Percentiles rank a stretch among this genome's conserved stretches.
phyloP scores from a whole-genome alignment of 495 filamentous ascomycete genomes.

The Penicillium paradoxum region DNA sequence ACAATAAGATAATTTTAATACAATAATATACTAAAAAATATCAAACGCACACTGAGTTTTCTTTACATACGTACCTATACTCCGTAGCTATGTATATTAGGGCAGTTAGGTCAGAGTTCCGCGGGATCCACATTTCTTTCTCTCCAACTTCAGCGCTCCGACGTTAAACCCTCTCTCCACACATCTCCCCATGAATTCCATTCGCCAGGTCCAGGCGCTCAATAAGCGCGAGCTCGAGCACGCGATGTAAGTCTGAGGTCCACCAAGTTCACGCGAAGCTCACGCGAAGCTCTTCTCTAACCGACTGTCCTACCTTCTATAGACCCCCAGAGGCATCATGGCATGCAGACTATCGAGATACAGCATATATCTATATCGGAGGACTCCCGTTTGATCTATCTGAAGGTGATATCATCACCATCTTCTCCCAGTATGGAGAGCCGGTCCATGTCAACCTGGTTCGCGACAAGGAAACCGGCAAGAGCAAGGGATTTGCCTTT shows the following conservation, averaged over 20 bases:
- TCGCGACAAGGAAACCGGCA: conserved; percentile 93
- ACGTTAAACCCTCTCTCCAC: conserved; percentile 1
- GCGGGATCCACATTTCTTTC: conserved; percentile 24
- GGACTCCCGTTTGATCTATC: conserved; percentile 90
- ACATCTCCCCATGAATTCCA: conserved; percentile 68
- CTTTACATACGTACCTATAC: no score
- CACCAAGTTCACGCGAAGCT: not conserved
- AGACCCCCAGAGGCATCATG: conserved; percentile 83
- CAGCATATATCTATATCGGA: conserved; percentile 93
- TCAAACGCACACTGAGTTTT: no score
- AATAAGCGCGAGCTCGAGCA: conserved; percentile 95
- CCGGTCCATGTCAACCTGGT: conserved; percentile 85
- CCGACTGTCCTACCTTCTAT: conserved; percentile 16
- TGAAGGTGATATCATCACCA: conserved; percentile 92
- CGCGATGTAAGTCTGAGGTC: conserved; percentile 51
- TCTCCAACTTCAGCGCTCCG: conserved; percentile 16
- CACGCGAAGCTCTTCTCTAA: not conserved
- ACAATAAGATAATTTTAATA: no score
- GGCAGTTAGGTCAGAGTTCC: no score
- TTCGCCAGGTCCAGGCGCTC: conserved; percentile 83
- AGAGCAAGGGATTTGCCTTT: conserved; percentile 88
- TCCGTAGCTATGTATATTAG: no score
- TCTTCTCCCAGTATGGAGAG: conserved; percentile 96
- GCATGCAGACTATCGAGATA: conserved; percentile 97
- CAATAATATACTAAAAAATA: no score